Base-by-base conservation (phyloP, 176 grass and related monocot genomes). In the Urochloa ruziziensis region DNA sequence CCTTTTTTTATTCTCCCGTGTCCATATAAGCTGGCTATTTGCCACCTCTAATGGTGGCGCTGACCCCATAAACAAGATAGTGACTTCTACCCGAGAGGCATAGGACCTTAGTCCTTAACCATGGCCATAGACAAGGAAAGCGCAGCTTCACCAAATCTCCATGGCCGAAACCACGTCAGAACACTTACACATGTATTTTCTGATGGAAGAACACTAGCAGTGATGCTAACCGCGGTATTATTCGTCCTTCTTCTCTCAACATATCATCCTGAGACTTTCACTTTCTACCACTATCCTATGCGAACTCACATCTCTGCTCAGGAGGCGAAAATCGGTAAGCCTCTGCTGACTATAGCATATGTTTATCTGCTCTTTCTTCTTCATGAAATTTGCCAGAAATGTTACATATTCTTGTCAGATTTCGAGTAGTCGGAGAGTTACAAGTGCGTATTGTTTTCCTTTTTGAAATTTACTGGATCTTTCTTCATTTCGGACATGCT, bases 71-170 rank as follows among this genome's bases (percentile, higher is more conserved):
- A 16, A 37, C n/a, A n/a, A n/a, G n/a, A n/a, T 44, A 66, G 21
- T 19, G 18, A 23, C 73, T 29, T 70, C n/a, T 33, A 43, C 86
- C 48, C 32, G 35, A 29, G 59, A 15, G 42, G 40, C 66, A 13
- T 27, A 43, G 37, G 37, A 23, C 64, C 19, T 14, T 60, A 62
- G 18, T 19, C 53, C 58, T 62, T 80, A 24, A 17, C 62, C 52
- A 82, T 58, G 72, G 73, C 32, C 72, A 57, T 75, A 79, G 51
- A 51, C 17, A 51, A 76, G 17, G 51, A 4, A 62, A 77, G 18
- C 63, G 17, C 8, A 60, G 23, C 60, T 59, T 23, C 39, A 61
- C 71, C 70, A 3, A 18, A 53, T 9, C 74, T 78, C 73, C 54
- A 78, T 36, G 43, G 43, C 73, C 23, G 29, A 83, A 64, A 83